Percentiles rank a stretch among this genome's conserved stretches.
phyloP scores from a whole-genome alignment of 306 rosid genomes.

The Vachellia collinsii region DNA sequence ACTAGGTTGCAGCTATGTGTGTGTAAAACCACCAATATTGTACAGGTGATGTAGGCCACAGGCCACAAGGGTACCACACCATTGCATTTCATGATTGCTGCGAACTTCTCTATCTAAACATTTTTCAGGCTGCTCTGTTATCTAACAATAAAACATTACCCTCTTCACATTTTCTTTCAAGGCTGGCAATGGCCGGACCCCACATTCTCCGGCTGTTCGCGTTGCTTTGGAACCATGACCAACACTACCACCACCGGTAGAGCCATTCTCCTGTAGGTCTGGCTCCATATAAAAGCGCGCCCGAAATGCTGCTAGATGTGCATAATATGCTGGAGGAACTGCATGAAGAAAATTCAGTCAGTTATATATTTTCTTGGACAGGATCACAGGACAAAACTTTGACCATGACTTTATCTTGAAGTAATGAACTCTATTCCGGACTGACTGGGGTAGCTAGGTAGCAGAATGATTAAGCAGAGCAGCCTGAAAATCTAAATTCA shows the following conservation, averaged over 20 bases:
- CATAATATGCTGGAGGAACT: constrained; percentile 97
- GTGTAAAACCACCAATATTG: constrained; percentile 31
- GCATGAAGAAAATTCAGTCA: constrained; percentile 39
- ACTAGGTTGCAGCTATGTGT: constrained; percentile 28
- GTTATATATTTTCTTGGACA: not conserved
- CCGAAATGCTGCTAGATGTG: constrained; percentile 94
- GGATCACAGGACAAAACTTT: not conserved
- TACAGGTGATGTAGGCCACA: constrained; percentile 35
- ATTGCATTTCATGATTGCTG: constrained; percentile 39
- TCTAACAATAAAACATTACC: constrained; percentile 93
- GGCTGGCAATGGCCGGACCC: constrained; percentile 91
- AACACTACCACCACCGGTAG: constrained; percentile 41
- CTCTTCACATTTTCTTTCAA: constrained; percentile 95
- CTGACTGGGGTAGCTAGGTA: not conserved
- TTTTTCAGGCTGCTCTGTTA: constrained; percentile 21
- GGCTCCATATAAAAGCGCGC: constrained; percentile 96
- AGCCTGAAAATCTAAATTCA: not conserved
- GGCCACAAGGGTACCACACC: constrained; percentile 11
- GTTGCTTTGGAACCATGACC: constrained; percentile 57
- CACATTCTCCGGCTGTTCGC: constrained; percentile 59
- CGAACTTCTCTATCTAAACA: constrained; percentile 32
- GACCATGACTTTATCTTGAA: constrained; percentile 6
- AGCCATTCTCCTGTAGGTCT: constrained; percentile 75
- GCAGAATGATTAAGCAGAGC: not conserved
- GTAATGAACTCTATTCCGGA: not conserved